Evolutionary conservation across 2,329 filamentous ascomycete genomes (phyloP).

Genomic region (Trichoderma sp.): DNA sequence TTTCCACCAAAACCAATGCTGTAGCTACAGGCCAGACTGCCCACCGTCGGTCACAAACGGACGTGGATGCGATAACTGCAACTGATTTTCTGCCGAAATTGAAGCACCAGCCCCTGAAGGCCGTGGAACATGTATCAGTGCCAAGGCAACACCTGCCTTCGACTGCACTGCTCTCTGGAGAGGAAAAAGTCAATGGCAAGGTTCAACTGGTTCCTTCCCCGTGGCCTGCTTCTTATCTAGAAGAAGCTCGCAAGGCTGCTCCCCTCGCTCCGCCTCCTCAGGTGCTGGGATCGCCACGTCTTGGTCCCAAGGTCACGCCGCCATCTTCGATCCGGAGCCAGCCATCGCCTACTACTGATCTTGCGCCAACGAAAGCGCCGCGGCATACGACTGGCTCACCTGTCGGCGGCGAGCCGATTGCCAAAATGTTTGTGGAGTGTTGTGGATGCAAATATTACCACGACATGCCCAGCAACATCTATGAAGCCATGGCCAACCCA

Average conservation of each 20-base stretch:
- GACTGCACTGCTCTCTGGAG: neutral
- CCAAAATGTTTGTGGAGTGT: slow-evolving; percentile 67
- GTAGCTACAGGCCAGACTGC: slow-evolving; percentile 21
- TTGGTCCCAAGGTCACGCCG: slow-evolving; percentile 19
- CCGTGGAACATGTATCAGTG: slow-evolving; percentile 27
- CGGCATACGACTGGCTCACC: slow-evolving; percentile 8
- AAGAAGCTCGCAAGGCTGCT: slow-evolving; percentile 23
- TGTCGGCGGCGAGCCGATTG: slow-evolving; percentile 44
- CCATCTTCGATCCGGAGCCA: slow-evolving; percentile 19
- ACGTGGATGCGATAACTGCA: slow-evolving; percentile 16
- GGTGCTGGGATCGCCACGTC: slow-evolving; percentile 1
- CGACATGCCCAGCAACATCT: slow-evolving; percentile 65
- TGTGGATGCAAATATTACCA: slow-evolving; percentile 66
- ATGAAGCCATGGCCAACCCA: slow-evolving; percentile 64
- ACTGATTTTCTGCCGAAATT: slow-evolving; percentile 38
- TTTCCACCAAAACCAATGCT: neutral
- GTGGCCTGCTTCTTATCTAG: slow-evolving; percentile 20
- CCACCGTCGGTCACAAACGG: slow-evolving; percentile 23
- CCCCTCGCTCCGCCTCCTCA: slow-evolving; percentile 22
- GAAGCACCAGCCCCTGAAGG: slow-evolving; percentile 42
- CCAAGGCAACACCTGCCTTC: neutral
- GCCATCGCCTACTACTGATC: neutral
- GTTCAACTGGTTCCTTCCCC: neutral
- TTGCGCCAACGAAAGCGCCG: neutral
- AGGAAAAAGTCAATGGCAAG: neutral